Percentiles rank a stretch among this genome's conserved stretches.
phyloP scores from a whole-genome alignment of 805 yeast genomes.

The Wickerhamiella azymoides region DNA sequence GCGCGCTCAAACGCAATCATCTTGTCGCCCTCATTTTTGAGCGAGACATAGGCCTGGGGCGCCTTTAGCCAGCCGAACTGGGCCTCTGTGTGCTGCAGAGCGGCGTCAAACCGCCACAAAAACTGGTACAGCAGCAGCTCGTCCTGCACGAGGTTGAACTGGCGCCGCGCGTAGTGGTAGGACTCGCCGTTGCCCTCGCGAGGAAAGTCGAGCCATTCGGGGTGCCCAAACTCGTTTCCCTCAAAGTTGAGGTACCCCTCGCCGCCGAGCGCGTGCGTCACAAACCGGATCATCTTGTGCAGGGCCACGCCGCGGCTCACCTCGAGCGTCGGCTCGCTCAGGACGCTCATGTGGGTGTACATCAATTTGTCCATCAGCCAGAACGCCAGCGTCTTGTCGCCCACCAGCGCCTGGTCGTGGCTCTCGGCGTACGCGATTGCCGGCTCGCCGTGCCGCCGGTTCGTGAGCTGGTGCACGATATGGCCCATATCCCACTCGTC shows the following conservation, averaged over 20 bases:
- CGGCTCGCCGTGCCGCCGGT: constrained; percentile 75
- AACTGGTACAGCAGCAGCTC: constrained; percentile 64
- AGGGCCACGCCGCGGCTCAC: constrained; percentile 82
- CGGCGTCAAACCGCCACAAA: constrained; percentile 69
- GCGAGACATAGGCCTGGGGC: constrained; percentile 68
- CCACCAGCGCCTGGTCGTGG: constrained; percentile 95
- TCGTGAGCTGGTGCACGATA: constrained; percentile 69
- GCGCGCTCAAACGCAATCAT: constrained; percentile 80
- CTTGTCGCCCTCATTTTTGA: constrained; percentile 82
- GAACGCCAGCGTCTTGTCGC: constrained; percentile 90
- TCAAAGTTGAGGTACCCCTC: constrained; percentile 93
- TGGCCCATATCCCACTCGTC: constrained; percentile 85
- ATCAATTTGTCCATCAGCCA: constrained; percentile 98
- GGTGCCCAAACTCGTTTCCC: constrained; percentile 98
- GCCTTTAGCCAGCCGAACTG: constrained; percentile 58
- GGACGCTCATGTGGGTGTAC: constrained; percentile 86
- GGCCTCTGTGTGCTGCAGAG: constrained; percentile 66
- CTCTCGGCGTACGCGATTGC: constrained; percentile 89
- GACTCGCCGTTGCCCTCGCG: constrained; percentile 76
- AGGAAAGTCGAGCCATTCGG: constrained; percentile 98
- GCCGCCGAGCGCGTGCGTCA: constrained; percentile 89
- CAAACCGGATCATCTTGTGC: constrained; percentile 78
- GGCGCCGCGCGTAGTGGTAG: constrained; percentile 89
- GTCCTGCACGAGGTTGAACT: constrained; percentile 77
- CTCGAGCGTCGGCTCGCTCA: constrained; percentile 59